phyloP scores from a whole-genome alignment of 1,139 yeast species.

The Saccharomyces hybrid region DNA sequence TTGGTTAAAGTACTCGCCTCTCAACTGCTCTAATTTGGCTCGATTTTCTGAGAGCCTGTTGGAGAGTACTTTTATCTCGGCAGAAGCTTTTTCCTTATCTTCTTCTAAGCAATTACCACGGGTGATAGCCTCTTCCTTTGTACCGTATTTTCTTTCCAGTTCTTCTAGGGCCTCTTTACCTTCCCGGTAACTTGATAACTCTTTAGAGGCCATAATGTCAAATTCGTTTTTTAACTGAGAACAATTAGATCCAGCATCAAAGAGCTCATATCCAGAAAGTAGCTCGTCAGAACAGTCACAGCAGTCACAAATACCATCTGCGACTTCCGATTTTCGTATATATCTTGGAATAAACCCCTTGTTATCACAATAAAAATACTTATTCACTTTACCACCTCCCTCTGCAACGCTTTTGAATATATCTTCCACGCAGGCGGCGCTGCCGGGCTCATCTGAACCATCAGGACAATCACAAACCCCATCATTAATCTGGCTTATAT shows the following conservation, averaged over 20 bases:
- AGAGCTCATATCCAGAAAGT: constrained; percentile 25
- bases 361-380: constrained; percentile 65
- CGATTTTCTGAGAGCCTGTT: constrained; percentile 13
- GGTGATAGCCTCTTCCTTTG: constrained; percentile 12
- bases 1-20: constrained; percentile 13
- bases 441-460: constrained; percentile 96
- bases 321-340: constrained; percentile 50
- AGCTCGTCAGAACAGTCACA: constrained; percentile 93
- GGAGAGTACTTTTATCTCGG: constrained; percentile 5
- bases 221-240: constrained; percentile 37
- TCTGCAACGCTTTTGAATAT: constrained; percentile 4
- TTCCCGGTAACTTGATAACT: constrained; percentile 20
- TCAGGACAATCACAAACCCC: constrained; percentile 95
- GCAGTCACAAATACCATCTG: constrained; percentile 95
- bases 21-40: constrained; percentile 9
- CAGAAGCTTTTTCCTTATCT: not conserved
- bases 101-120: not conserved
- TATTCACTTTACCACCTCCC: not conserved
- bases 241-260: constrained; percentile 40
- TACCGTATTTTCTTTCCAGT: constrained; percentile 20
- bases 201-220: constrained; percentile 29
- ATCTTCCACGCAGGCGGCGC: constrained; percentile 62
- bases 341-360: constrained; percentile 55
- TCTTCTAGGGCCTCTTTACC: constrained; percentile 27
- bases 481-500: constrained; percentile 66